Conservation (phyloP, 2,329 filamentous ascomycete genomes). For the Dactylellina parvicollis region DNA sequence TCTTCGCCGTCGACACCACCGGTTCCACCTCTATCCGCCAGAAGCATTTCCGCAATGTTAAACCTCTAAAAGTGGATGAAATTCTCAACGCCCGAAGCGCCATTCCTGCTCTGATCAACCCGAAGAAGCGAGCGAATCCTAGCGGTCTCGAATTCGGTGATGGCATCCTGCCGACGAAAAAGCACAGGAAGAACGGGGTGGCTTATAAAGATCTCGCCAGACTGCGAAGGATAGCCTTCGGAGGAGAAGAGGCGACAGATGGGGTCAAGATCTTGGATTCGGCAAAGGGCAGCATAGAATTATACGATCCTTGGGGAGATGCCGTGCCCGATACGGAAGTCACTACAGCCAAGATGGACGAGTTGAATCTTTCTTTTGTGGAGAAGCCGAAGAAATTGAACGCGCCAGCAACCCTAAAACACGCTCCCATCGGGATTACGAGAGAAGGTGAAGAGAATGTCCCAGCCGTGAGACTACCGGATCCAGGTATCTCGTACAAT, state of each 20-base stretch:
- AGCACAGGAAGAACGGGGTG: conserved; percentile 79
- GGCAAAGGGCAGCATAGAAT: conserved; percentile 66
- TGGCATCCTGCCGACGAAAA: conserved; percentile 78
- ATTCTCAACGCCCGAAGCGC: conserved; percentile 87
- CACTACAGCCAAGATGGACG: conserved; percentile 61
- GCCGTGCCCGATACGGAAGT: conserved; percentile 60
- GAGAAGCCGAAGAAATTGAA: conserved; percentile 73
- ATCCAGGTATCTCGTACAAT: conserved; percentile 90
- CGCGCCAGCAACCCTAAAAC: conserved; percentile 77
- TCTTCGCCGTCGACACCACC: conserved; percentile 83
- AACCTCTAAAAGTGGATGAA: conserved; percentile 87
- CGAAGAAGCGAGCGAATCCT: conserved; percentile 73
- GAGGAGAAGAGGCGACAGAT: conserved; percentile 66
- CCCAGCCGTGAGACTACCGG: conserved; percentile 80
- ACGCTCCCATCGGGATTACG: conserved; percentile 81
- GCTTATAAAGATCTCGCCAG: conserved; percentile 83
- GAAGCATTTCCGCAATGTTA: conserved; percentile 73
- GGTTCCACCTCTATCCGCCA: conserved; percentile 76
- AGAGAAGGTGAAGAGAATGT: conserved; percentile 78
- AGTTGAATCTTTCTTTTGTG: conserved; percentile 70
- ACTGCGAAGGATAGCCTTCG: conserved; percentile 80
- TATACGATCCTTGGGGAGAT: conserved; percentile 82
- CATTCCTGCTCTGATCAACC: conserved; percentile 78
- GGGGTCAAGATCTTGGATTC: conserved; percentile 63
- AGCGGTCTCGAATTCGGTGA: conserved; percentile 62